A percentile compares a stretch with the other conserved stretches of the same genome.
These are phyloP conservation scores for Eucalyptus cladocalyx DNA, from an alignment of 345 rosid species.

Conservation along the genomic window DNA sequence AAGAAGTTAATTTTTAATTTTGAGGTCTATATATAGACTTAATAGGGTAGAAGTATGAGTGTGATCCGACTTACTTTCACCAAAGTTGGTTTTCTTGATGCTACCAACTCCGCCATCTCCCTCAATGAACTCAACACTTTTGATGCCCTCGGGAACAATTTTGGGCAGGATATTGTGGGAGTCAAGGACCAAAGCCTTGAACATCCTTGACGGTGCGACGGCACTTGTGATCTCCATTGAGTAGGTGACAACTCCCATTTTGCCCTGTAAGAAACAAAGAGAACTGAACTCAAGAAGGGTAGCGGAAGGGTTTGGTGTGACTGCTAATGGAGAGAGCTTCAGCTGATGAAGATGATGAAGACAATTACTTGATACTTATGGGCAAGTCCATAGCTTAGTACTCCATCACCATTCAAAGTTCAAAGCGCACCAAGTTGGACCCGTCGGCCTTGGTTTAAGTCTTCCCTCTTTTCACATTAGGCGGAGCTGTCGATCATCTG, in stretches of 20 bases:
- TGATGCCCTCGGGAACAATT: neutral
- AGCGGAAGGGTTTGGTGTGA: neutral
- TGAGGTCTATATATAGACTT: neutral
- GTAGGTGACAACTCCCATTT: neutral
- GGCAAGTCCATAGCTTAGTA: too few relatives aligned
- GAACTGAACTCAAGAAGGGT: neutral
- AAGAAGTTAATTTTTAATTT: neutral
- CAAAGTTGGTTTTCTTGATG: neutral
- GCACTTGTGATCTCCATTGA: neutral
- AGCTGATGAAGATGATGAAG: neutral
- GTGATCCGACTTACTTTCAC: neutral
- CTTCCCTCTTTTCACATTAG: fast-evolving
- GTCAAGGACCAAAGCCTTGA: neutral
- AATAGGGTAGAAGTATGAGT: neutral
- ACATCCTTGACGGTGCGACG: neutral
- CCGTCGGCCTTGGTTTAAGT: too few relatives aligned
- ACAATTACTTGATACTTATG: neutral
- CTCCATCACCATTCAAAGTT: too few relatives aligned
- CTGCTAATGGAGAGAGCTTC: neutral
- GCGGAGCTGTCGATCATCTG: neutral
- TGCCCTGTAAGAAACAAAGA: neutral
- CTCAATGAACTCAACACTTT: neutral
- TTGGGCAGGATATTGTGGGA: neutral
- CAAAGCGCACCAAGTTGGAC: too few relatives aligned
- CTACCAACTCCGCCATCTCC: neutral